Percentiles rank a stretch among this genome's conserved stretches.
Evolutionary conservation across 1,284 basidiomycete genomes (phyloP).

Genomic region (Rhodotorula sp.): DNA sequence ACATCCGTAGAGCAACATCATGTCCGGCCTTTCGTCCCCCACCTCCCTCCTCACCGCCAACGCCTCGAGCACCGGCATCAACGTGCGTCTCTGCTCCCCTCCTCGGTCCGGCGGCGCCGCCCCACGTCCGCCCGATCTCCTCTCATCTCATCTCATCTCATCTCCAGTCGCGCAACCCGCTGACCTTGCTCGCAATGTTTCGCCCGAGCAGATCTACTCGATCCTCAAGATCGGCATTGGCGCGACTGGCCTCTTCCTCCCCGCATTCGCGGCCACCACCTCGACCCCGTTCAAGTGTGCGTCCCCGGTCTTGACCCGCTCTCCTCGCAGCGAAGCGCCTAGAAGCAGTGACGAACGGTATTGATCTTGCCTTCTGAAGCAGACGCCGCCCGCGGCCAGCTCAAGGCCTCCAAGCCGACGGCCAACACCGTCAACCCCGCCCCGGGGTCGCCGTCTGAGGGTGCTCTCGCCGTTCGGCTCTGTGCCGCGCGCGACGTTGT

Average conservation of each 20-base stretch:
- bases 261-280: conserved; percentile 29
- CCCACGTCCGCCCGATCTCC: background rate
- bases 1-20: conserved; percentile 2
- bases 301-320: background rate
- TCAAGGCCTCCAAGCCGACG: conserved; percentile 13
- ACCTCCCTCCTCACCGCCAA: conserved; percentile 38
- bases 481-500: conserved; percentile 41
- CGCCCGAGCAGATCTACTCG: conserved; percentile 1
- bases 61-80: conserved; percentile 34
- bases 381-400: conserved; percentile 18
- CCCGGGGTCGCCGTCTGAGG: conserved; percentile 25
- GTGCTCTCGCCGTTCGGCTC: conserved; percentile 31
- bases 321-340: too few relatives aligned
- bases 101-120: too few relatives aligned
- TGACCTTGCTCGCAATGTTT: background rate
- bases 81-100: conserved; percentile 15
- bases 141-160: background rate
- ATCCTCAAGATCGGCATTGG: conserved; percentile 24
- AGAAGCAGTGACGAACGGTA: background rate
- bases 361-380: background rate
- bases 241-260: conserved; percentile 30
- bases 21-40: conserved; percentile 41
- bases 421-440: conserved; percentile 34
- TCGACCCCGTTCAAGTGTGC: conserved; percentile 26
- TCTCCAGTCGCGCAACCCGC: background rate